Evolutionary conservation across 1,139 yeast genomes (phyloP), one percentile per base, ranked within the genome.

Genomic region (Magnusiomyces ingens): DNA sequence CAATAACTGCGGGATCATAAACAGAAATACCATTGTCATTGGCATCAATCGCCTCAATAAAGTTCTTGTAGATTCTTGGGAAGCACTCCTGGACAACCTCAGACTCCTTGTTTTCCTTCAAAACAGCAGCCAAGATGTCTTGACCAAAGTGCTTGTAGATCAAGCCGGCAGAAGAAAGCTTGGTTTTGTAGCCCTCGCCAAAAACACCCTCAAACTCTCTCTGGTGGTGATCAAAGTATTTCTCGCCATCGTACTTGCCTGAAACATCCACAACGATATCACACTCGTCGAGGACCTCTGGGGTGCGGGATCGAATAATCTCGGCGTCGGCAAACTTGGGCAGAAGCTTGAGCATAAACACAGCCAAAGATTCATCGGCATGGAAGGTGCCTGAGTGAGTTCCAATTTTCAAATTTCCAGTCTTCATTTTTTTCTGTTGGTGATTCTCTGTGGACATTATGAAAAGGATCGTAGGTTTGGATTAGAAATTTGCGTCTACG

Each of bases 281-380:
- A 64, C 96, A 84, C 48, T 75, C 75, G 63, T 88, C 97, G 84
- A 96, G 86, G 57, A 81, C 85, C 17, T 74, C 80, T 4, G 91
- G 85, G 60, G 84, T 84, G 73, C 99, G 80, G 3, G 96, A 85
- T 67, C 99, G 82, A 21, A 88, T 79, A 37, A 93, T 75, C 53
- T 75, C 76, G 13, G 95, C 84, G 56, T 81, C 76, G 54, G 78
- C 67, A 70, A 70, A 93, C 66, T 79, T 76, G 2, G 96, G 95
- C 52, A 93, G 74, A 32, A 81, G 74, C 63, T 79, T 81, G 56
- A 93, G 75, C 85, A 93, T 82, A 69, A 78, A 91, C 2, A 91
- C 96, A 1, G 98, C 99, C 57, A 94, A 77, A n/a, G 96, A 84
- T 70, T 93, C 99, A 70, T 93, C 99, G 19, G 99, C 98, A 66